phyloP scores from a whole-genome alignment of 495 filamentous ascomycete species.

The Neurospora africana region DNA sequence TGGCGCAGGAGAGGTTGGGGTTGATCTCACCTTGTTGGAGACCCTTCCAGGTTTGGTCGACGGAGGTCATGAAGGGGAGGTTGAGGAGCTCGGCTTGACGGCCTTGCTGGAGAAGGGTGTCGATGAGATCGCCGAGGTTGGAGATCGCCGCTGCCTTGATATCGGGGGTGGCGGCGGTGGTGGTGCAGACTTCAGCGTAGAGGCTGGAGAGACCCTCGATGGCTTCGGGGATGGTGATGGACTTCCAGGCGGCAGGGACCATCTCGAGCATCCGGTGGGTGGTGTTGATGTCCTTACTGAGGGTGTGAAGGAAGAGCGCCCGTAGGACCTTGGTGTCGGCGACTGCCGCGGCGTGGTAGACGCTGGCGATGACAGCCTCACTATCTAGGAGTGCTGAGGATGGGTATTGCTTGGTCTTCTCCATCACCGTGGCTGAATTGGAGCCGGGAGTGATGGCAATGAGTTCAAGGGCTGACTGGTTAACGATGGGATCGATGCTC shows the following conservation, averaged over 20 bases:
- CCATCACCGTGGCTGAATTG: neutral
- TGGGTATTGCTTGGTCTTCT: neutral
- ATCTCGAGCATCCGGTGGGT: slow-evolving; percentile 19
- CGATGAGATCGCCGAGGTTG: slow-evolving; percentile 27
- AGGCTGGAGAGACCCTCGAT: slow-evolving; percentile 14
- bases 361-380: slow-evolving; percentile 6
- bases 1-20: slow-evolving; percentile 32
- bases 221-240: neutral
- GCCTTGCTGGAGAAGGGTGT: slow-evolving; percentile 9
- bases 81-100: neutral
- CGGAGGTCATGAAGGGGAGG: slow-evolving; percentile 9
- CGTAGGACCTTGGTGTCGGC: slow-evolving; percentile 9
- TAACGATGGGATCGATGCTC: neutral
- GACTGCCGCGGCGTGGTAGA: slow-evolving; percentile 10
- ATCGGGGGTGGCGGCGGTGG: slow-evolving; percentile 19
- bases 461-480: neutral
- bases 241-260: slow-evolving; percentile 19
- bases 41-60: slow-evolving; percentile 18
- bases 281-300: slow-evolving; percentile 19
- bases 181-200: slow-evolving; percentile 15
- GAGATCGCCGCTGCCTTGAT: slow-evolving; percentile 25
- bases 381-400: slow-evolving; percentile 17
- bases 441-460: slow-evolving; percentile 1
- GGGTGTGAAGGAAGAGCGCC: slow-evolving; percentile 3
- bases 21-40: slow-evolving; percentile 28